A percentile compares a stretch with the other conserved stretches of the same genome.
Conservation (phyloP, 495 filamentous ascomycete species). For the Penicillium egyptiacum region DNA sequence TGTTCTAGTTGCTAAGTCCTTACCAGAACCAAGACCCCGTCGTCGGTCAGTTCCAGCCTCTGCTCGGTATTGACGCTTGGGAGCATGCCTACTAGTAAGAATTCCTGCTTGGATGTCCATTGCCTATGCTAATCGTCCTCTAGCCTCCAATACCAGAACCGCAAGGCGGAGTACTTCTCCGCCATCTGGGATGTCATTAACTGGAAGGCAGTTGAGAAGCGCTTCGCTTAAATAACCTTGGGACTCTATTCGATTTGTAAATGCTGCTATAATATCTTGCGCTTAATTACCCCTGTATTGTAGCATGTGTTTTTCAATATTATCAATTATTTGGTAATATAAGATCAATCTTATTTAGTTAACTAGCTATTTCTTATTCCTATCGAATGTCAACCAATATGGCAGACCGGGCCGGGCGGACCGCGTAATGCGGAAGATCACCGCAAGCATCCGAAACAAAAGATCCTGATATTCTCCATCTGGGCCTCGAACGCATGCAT, state of each 20-base stretch:
- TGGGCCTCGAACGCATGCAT: not conserved
- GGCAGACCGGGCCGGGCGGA: slow-evolving; percentile 12
- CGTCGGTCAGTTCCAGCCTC: slow-evolving; percentile 77
- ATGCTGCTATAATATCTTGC: slow-evolving; percentile 8
- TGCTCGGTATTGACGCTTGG: slow-evolving; percentile 97
- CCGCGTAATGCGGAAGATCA: slow-evolving; percentile 9
- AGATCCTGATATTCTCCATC: slow-evolving; percentile 1
- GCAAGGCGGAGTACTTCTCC: slow-evolving; percentile 96
- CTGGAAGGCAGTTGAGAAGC: slow-evolving; percentile 91
- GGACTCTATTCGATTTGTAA: slow-evolving; percentile 4
- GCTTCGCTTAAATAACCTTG: slow-evolving; percentile 52
- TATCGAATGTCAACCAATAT: not conserved
- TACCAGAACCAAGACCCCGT: slow-evolving; percentile 86
- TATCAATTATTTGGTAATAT: not conserved
- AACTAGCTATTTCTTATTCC: not conserved
- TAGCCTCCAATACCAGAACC: slow-evolving; percentile 94
- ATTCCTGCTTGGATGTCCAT: not conserved
- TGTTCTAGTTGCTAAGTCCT: slow-evolving; percentile 13
- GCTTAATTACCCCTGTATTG: slow-evolving; percentile 21
- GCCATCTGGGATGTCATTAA: slow-evolving; percentile 98
- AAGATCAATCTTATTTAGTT: not conserved
- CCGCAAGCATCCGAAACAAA: slow-evolving; percentile 7
- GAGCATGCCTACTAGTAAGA: slow-evolving; percentile 80
- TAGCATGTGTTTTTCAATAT: slow-evolving; percentile 17
- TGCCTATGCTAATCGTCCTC: slow-evolving; percentile 45